phyloP scores from a whole-genome alignment of 225 moss, liverwort and hornwort genomes.

The Marchantia paleacea region DNA sequence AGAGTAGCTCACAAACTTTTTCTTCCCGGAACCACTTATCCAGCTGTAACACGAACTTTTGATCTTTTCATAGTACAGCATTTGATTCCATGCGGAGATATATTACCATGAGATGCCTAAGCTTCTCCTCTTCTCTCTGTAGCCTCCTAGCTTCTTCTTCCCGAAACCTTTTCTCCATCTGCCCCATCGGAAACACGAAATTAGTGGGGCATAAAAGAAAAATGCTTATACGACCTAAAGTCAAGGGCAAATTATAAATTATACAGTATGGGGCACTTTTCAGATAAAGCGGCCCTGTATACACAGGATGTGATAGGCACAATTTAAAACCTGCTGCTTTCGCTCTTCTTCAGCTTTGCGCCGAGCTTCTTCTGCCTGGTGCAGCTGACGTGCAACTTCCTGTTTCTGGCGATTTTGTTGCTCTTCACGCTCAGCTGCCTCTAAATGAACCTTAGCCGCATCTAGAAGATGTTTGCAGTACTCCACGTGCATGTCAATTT shows the following conservation, averaged over 20 bases:
- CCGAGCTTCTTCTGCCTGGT: constrained; percentile 80
- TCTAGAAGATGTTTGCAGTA: constrained; percentile 92
- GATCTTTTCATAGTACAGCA: no score
- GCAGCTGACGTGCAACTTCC: constrained; percentile 86
- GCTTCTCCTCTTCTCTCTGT: constrained; percentile 59
- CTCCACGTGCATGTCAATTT: constrained; percentile 92
- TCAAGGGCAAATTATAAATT: not conserved
- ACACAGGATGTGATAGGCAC: not conserved
- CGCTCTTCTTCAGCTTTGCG: constrained; percentile 90
- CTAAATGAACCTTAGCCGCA: constrained; percentile 90
- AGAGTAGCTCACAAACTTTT: not conserved
- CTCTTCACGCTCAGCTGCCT: constrained; percentile 96
- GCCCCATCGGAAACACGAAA: not conserved
- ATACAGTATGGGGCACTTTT: not conserved
- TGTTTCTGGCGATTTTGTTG: constrained; percentile 91
- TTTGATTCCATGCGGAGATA: not conserved
- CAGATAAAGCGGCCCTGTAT: not conserved
- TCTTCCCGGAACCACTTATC: not conserved
- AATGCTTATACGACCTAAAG: not conserved
- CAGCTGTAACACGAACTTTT: not conserved
- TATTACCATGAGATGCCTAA: constrained; percentile 55
- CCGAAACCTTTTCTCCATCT: constrained; percentile 65
- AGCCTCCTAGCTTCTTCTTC: constrained; percentile 77
- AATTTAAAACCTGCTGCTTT: constrained; percentile 51
- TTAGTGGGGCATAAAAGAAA: not conserved